phyloP scores from a whole-genome alignment of 257 asterid species.

The Capsicum pubescens region DNA sequence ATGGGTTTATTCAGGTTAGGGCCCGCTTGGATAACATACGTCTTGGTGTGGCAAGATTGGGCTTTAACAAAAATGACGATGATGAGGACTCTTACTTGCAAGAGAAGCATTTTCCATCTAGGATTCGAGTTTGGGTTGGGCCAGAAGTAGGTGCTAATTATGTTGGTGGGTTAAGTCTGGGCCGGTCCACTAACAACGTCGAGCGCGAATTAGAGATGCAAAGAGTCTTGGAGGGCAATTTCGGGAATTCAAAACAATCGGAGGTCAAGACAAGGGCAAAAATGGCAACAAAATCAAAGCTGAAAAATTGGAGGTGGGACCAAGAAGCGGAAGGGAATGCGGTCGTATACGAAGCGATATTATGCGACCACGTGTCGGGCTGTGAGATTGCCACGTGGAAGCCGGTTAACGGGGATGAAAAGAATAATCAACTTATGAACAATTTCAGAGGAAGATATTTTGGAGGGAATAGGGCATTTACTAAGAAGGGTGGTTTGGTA shows the following conservation, averaged over 20 bases:
- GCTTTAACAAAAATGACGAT: slow-evolving; percentile 51
- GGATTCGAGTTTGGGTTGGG: slow-evolving; percentile 83
- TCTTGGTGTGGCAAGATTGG: slow-evolving; percentile 68
- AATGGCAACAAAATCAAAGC: slow-evolving; percentile 56
- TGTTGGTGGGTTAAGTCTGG: slow-evolving; percentile 76
- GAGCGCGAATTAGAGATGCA: slow-evolving; percentile 69
- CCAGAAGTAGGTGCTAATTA: slow-evolving; percentile 84
- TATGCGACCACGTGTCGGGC: slow-evolving; percentile 69
- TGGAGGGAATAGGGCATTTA: slow-evolving; percentile 63
- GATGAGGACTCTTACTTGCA: slow-evolving; percentile 42
- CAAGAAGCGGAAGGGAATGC: slow-evolving; percentile 85
- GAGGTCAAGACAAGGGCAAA: slow-evolving; percentile 62
- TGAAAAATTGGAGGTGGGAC: slow-evolving; percentile 92
- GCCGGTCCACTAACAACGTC: slow-evolving; percentile 66
- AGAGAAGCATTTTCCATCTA: slow-evolving; percentile 79
- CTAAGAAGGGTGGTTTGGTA: slow-evolving; percentile 74
- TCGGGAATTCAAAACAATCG: slow-evolving; percentile 48
- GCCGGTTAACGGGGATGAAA: slow-evolving; percentile 46
- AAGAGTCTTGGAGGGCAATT: slow-evolving; percentile 63
- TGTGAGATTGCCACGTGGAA: slow-evolving; percentile 71
- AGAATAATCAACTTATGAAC: slow-evolving; percentile 19
- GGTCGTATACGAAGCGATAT: slow-evolving; percentile 58
- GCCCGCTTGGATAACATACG: slow-evolving; percentile 78
- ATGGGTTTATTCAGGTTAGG: slow-evolving; percentile 65
- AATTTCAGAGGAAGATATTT: slow-evolving; percentile 49